A percentile compares a stretch with the other conserved stretches of the same genome.
Conservation (phyloP, 208 protist species). For the Crithidia thermophila region DNA sequence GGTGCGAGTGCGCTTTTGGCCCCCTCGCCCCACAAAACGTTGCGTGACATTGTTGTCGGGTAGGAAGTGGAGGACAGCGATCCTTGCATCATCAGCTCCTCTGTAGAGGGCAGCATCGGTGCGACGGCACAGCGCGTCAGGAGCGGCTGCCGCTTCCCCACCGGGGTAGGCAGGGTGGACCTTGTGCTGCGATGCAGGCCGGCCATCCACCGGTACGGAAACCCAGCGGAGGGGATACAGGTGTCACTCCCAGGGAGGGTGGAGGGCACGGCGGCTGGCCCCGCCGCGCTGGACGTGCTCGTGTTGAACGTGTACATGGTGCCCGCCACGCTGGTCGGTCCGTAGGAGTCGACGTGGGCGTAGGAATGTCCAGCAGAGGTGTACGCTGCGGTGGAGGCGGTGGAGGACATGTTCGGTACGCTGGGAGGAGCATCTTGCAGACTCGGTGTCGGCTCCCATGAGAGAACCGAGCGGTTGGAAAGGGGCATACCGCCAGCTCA, state of each 20-base stretch:
- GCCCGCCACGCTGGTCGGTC: slow-evolving; percentile 7
- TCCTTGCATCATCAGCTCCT: background rate
- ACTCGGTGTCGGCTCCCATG: slow-evolving; percentile 12
- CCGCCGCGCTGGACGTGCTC: background rate
- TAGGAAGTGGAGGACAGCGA: background rate
- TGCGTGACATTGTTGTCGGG: background rate
- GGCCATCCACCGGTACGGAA: slow-evolving; percentile 6
- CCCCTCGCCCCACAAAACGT: background rate
- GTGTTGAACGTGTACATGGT: slow-evolving; percentile 7
- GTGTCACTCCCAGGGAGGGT: slow-evolving; percentile 10
- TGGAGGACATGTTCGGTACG: slow-evolving; percentile 9
- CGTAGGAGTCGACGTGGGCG: background rate
- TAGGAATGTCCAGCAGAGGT: slow-evolving; percentile 9
- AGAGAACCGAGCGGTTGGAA: slow-evolving; percentile 2
- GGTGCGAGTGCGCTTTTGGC: too few relatives aligned
- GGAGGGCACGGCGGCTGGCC: background rate
- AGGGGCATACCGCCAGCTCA: slow-evolving; percentile 4
- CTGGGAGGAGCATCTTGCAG: background rate
- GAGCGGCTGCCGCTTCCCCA: background rate
- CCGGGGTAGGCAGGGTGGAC: background rate
- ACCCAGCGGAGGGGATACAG: background rate
- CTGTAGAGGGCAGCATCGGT: slow-evolving; percentile 20
- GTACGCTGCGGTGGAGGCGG: slow-evolving; percentile 18
- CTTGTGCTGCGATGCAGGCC: background rate
- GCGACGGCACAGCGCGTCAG: slow-evolving; percentile 13